Evolutionary conservation across 768 basidiomycete genomes (phyloP).

Genomic region (Phylloporus arenicola): DNA sequence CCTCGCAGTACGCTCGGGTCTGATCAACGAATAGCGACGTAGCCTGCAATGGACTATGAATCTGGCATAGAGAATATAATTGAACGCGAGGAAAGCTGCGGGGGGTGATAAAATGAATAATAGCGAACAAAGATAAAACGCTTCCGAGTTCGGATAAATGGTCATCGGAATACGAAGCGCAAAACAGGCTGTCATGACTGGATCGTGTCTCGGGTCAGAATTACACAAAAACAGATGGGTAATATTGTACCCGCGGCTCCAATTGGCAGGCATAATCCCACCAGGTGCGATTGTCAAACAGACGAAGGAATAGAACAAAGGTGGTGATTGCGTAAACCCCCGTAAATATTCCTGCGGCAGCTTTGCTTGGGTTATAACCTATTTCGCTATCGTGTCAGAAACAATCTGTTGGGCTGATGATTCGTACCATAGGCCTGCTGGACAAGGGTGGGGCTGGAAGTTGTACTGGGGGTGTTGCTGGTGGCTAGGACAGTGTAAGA

Average conservation of each 20-base stretch:
- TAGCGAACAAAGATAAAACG: slow-evolving; percentile 12
- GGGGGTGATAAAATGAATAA: slow-evolving; percentile 26
- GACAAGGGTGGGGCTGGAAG: slow-evolving; percentile 6
- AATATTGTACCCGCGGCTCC: slow-evolving; percentile 19
- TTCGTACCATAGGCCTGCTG: slow-evolving; percentile 2
- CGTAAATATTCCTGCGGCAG: slow-evolving; percentile 17
- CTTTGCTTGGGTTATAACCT: slow-evolving; percentile 25
- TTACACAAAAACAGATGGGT: background rate
- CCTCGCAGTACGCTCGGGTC: slow-evolving; percentile 19
- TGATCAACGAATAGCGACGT: slow-evolving; percentile 18
- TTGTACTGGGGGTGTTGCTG: slow-evolving; percentile 1
- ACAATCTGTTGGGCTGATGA: background rate
- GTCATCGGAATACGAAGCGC: slow-evolving; percentile 15
- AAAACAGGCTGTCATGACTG: slow-evolving; percentile 22
- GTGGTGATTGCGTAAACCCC: slow-evolving; percentile 18
- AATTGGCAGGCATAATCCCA: slow-evolving; percentile 30
- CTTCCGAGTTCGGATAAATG: slow-evolving; percentile 17
- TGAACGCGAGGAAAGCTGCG: slow-evolving; percentile 28
- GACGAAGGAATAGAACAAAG: slow-evolving; percentile 11
- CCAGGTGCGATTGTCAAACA: slow-evolving; percentile 22
- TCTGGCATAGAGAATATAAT: slow-evolving; percentile 31
- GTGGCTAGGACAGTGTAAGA: slow-evolving; percentile 2
- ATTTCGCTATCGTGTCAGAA: background rate
- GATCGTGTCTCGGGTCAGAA: background rate
- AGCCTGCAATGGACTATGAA: slow-evolving; percentile 18